Conservation (phyloP, 2,329 filamentous ascomycete genomes). For the Botrytis hyacinthi region DNA sequence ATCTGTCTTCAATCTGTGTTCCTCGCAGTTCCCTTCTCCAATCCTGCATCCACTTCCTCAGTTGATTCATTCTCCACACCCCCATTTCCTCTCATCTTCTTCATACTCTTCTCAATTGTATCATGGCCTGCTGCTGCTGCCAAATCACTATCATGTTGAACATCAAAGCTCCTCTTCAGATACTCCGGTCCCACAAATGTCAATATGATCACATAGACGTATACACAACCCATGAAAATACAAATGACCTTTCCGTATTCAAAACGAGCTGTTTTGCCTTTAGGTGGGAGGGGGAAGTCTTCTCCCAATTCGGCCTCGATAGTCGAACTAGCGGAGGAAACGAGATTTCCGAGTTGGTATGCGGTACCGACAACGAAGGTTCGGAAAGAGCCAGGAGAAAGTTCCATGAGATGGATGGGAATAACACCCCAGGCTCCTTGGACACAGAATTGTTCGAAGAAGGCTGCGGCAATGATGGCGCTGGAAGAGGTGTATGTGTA, state of each 20-base stretch:
- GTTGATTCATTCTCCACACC: background rate
- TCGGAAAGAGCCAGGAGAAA: slow-evolving; percentile 67
- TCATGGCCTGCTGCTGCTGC: slow-evolving; percentile 16
- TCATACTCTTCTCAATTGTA: slow-evolving; percentile 28
- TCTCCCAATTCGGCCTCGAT: slow-evolving; percentile 76
- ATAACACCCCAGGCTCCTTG: slow-evolving; percentile 76
- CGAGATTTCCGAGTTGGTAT: slow-evolving; percentile 75
- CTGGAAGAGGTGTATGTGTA: slow-evolving; percentile 68
- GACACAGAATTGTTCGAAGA: slow-evolving; percentile 79
- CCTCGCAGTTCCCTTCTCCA: background rate
- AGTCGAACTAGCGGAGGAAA: slow-evolving; percentile 69
- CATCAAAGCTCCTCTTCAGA: slow-evolving; percentile 17
- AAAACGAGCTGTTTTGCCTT: slow-evolving; percentile 53
- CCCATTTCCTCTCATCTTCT: slow-evolving; percentile 20
- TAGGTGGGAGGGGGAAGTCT: slow-evolving; percentile 67
- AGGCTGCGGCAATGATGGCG: slow-evolving; percentile 72
- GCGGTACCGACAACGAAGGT: slow-evolving; percentile 69
- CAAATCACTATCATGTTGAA: slow-evolving; percentile 21
- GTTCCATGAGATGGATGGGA: slow-evolving; percentile 71
- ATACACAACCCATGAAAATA: slow-evolving; percentile 72
- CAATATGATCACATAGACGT: slow-evolving; percentile 19
- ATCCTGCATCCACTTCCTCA: background rate
- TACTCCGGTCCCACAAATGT: slow-evolving; percentile 20
- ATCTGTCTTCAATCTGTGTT: background rate
- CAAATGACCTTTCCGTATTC: slow-evolving; percentile 82